Evolutionary conservation across 2,329 filamentous ascomycete genomes (phyloP), one percentile per base, ranked within the genome.

Genomic region (Elsinoe australis): DNA sequence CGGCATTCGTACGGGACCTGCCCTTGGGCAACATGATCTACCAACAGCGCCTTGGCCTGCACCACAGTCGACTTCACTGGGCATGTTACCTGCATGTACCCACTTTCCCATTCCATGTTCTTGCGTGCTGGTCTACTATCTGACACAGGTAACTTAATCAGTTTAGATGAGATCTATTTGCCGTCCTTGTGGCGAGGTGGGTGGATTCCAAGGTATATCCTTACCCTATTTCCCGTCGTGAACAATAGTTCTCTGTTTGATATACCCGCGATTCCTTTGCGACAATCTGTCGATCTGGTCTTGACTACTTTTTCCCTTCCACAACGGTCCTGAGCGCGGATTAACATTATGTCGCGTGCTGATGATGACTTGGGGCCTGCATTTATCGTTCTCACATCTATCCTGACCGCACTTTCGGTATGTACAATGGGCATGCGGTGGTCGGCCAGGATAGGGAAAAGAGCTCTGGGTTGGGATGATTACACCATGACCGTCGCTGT

Each of bases 381-480:
- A 10, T 47, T 53, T 10, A 41, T 53, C 17, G 29, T 49, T n/a
- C 45, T 51, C 7, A 51, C 51, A 4, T 49, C 42, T 19, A 24
- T 51, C n/a, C 49, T 53, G 4, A 49, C 46, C 2, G 31, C 51
- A 26, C 21, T 53, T 21, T 50, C 51, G 9, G 21, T 53, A 12
- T 18, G 28, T 5, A 53, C 51, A 4, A 51, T 49, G 2, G 18
- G 17, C 21, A 33, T 53, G 19, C 44, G 51, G 24, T 46, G 46
- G 34, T 51, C 44, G 45, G 36, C 41, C 3, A 46, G 50, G 35
- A 32, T 35, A 33, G 45, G 36, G 18, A 38, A 39, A 14, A 21
- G 38, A 5, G 21, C 46, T 14, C 32, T 64, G 3, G 61, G 64
- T 26, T 64, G 60, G 63, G 67, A 70, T 51, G 67, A 69, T 51